phyloP scores from a whole-genome alignment of 306 rosid genomes.

The Dalbergia cochinchinensis region DNA sequence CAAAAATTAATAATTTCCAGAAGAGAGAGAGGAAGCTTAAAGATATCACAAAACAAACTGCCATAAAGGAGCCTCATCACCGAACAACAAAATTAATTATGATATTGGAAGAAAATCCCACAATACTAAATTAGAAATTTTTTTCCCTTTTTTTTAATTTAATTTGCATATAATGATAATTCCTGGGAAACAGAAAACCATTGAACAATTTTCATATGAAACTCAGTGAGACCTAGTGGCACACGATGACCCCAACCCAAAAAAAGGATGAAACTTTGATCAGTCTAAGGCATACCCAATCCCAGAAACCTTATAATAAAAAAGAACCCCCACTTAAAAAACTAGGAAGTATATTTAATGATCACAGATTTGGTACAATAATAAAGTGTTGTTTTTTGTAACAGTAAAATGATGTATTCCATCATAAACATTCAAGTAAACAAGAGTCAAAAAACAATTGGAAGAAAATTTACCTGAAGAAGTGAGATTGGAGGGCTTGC shows the following conservation, averaged over 20 bases:
- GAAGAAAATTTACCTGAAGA: slow-evolving; percentile 47
- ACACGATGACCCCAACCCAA: slow-evolving; percentile 30
- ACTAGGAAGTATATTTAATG: background rate
- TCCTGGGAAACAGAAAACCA: background rate
- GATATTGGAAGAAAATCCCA: background rate
- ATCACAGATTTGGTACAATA: slow-evolving; percentile 33
- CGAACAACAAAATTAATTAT: slow-evolving; percentile 1
- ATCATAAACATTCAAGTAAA: slow-evolving; percentile 11
- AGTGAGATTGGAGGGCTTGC: slow-evolving; percentile 53
- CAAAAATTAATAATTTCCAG: background rate
- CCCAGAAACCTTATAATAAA: slow-evolving; percentile 8
- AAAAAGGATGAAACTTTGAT: slow-evolving; percentile 33
- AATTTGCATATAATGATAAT: background rate
- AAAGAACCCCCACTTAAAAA: slow-evolving; percentile 20
- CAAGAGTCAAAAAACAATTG: background rate
- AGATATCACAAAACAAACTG: background rate
- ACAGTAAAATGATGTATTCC: slow-evolving; percentile 16
- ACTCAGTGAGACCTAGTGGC: background rate
- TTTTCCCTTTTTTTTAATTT: background rate
- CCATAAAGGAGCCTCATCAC: background rate
- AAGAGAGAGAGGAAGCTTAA: background rate
- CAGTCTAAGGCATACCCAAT: slow-evolving; percentile 38
- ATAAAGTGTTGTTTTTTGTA: background rate
- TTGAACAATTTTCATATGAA: background rate
- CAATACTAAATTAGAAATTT: background rate